Conservation (phyloP, 345 rosid genomes). For the Dipteronia dyeriana region DNA sequence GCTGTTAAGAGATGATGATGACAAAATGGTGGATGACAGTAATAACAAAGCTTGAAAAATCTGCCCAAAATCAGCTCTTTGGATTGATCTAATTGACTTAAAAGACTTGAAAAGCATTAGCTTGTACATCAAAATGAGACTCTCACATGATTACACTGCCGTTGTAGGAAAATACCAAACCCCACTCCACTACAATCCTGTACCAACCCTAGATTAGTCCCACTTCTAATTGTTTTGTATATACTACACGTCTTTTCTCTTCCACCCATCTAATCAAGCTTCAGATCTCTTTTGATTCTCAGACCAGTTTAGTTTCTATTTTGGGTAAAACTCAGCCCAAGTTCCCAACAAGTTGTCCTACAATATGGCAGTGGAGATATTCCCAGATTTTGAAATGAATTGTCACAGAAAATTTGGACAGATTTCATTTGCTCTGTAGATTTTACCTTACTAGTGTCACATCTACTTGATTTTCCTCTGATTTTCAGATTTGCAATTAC, state of each 20-base stretch:
- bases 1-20: slow-evolving; percentile 10
- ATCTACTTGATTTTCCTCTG: slow-evolving; percentile 6
- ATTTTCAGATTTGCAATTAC: not conserved
- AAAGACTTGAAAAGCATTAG: not conserved
- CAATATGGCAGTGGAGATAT: not conserved
- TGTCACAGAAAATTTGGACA: not conserved
- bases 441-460: not conserved
- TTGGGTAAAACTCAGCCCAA: not conserved
- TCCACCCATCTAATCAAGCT: not conserved
- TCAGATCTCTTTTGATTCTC: not conserved
- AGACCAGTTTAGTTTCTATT: not conserved
- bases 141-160: too few species aligned
- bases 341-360: not conserved
- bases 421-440: not conserved
- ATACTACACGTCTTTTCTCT: not conserved
- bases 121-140: too few species aligned
- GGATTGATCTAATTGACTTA: not conserved
- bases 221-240: too few species aligned
- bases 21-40: slow-evolving; percentile 13
- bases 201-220: not conserved
- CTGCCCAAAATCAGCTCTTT: not conserved
- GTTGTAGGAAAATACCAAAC: too few species aligned
- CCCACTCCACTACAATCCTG: not conserved
- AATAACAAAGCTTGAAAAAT: slow-evolving; percentile 6
- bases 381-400: not conserved